phyloP scores from a whole-genome alignment of 2,329 filamentous ascomycete genomes.

The Exophiala alcalophila region DNA sequence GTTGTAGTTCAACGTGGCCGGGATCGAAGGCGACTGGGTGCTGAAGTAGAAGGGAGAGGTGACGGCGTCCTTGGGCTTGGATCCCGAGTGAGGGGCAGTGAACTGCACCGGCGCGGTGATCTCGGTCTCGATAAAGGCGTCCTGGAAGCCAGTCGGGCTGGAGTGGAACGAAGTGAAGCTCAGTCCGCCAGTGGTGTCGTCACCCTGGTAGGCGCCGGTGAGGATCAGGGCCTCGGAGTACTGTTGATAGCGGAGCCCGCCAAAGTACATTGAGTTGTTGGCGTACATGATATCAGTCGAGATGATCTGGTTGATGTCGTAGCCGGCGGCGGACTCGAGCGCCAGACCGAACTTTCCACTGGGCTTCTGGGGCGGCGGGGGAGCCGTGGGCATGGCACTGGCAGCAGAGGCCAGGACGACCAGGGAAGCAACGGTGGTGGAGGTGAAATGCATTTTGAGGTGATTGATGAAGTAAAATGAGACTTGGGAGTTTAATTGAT shows the following conservation, averaged over 20 bases:
- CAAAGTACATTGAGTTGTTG: conserved; percentile 20
- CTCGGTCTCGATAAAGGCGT: conserved; percentile 9
- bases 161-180: conserved; percentile 16
- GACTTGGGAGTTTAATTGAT: no score
- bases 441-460: neutral
- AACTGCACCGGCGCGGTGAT: conserved; percentile 14
- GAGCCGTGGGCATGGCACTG: neutral
- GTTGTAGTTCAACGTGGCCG: conserved; percentile 5
- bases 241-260: conserved; percentile 17
- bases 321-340: conserved; percentile 3
- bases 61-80: conserved; percentile 6
- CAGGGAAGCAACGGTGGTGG: neutral
- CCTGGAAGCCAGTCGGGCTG: conserved; percentile 14
- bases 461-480: no score
- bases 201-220: conserved; percentile 3
- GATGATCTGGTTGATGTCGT: conserved; percentile 12
- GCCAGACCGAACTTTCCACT: conserved; percentile 4
- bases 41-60: conserved; percentile 13
- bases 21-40: no score
- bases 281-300: conserved; percentile 14
- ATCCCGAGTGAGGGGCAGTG: conserved; percentile 9
- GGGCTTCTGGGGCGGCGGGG: neutral
- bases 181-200: conserved; percentile 11
- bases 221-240: conserved; percentile 20
- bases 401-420: neutral